Conservation (phyloP, 306 rosid species). For the Fragaria nilgerrensis region DNA sequence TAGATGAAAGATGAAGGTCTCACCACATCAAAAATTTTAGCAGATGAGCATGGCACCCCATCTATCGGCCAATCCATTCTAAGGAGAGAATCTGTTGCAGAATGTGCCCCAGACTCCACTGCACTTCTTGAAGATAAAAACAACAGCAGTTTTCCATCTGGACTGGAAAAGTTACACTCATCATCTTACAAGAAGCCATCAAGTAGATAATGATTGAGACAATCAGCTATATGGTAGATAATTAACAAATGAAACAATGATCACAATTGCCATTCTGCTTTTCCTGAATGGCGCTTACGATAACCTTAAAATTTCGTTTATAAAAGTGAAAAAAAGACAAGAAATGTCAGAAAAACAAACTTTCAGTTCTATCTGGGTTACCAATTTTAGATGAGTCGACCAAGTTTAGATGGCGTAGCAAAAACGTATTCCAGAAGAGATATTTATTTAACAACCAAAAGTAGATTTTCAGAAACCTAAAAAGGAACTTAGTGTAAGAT, state of each 20-base stretch:
- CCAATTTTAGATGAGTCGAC: neutral
- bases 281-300: neutral
- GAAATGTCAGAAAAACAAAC: neutral
- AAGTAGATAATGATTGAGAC: neutral
- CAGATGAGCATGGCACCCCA: slow-evolving; percentile 34
- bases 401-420: no score
- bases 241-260: neutral
- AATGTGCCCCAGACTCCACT: slow-evolving; percentile 82
- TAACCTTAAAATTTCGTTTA: neutral
- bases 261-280: neutral
- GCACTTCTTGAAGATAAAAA: slow-evolving; percentile 69
- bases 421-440: neutral
- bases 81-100: slow-evolving; percentile 80
- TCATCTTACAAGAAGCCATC: slow-evolving; percentile 12
- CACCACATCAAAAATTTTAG: slow-evolving; percentile 59
- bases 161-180: slow-evolving; percentile 45
- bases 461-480: neutral
- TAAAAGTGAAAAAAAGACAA: neutral
- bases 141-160: slow-evolving; percentile 68
- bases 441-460: neutral
- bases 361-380: neutral
- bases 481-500: neutral
- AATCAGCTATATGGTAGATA: neutral
- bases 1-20: slow-evolving; percentile 21
- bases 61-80: slow-evolving; percentile 72